phyloP scores from a whole-genome alignment of 1,284 basidiomycete species.

The Trichosporon ovoides region DNA sequence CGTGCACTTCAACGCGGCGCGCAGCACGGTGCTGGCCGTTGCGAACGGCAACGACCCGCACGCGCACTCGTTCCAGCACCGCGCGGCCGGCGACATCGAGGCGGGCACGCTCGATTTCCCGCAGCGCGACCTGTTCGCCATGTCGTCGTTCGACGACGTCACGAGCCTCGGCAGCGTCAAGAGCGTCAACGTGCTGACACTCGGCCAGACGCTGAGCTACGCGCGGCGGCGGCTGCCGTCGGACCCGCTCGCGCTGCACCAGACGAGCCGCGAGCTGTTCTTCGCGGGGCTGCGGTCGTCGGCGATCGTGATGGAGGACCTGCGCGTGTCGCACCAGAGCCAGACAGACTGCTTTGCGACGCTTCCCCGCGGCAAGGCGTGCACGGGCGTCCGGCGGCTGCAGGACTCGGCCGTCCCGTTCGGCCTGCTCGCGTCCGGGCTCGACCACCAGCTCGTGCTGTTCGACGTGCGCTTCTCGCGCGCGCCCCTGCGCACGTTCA shows the following conservation, averaged over 20 bases:
- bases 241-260: constrained; percentile 35
- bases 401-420: constrained; percentile 39
- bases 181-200: constrained; percentile 16
- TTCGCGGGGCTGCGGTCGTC: constrained; percentile 32
- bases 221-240: constrained; percentile 23
- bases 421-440: constrained; percentile 36
- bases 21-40: constrained; percentile 30
- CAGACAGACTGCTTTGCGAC: constrained; percentile 15
- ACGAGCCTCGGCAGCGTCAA: constrained; percentile 29
- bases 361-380: constrained; percentile 27
- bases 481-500: constrained; percentile 24
- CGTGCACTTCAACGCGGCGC: constrained; percentile 30
- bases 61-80: constrained; percentile 28
- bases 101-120: constrained; percentile 26
- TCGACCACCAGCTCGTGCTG: constrained; percentile 35
- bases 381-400: constrained; percentile 35
- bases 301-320: constrained; percentile 25
- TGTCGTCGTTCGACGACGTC: constrained; percentile 32
- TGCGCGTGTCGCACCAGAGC: constrained; percentile 18
- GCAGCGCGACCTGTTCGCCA: constrained; percentile 29
- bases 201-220: constrained; percentile 11
- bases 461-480: constrained; percentile 36
- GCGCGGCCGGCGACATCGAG: constrained; percentile 12
- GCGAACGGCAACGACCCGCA: constrained; percentile 35
- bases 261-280: constrained; percentile 24